Conservation (phyloP, 768 basidiomycete genomes). For the Rhodosporidiobolus odoratus region DNA sequence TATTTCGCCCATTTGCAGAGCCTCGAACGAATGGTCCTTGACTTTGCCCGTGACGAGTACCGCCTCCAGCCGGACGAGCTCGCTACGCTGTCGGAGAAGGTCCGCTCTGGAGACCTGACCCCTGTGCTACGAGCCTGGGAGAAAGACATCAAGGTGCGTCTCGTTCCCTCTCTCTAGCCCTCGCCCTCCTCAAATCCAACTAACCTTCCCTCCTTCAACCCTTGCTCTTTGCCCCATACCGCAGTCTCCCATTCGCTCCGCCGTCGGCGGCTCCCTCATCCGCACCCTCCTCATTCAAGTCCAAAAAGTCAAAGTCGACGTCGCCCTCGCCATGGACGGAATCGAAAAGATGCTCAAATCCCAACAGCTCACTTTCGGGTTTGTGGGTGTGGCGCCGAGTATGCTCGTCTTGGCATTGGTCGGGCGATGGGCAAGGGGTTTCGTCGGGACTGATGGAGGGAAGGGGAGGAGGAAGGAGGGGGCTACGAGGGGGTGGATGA, state of each 20-base stretch:
- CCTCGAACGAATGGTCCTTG: conserved; percentile 83
- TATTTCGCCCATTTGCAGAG: conserved; percentile 54
- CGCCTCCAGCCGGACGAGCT: conserved; percentile 62
- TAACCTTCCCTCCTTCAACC: neutral
- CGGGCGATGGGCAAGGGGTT: conserved; percentile 54
- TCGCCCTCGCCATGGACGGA: conserved; percentile 79
- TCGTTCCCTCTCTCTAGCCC: neutral
- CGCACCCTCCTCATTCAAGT: conserved; percentile 84
- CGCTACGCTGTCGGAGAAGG: conserved; percentile 59
- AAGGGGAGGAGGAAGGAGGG: conserved; percentile 59
- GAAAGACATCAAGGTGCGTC: conserved; percentile 68
- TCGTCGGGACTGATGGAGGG: conserved; percentile 56
- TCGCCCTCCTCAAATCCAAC: neutral
- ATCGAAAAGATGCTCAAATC: conserved; percentile 91
- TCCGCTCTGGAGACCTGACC: conserved; percentile 76
- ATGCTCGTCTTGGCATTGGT: conserved; percentile 69
- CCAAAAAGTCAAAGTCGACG: conserved; percentile 94
- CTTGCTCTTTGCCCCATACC: neutral
- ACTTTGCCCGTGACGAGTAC: conserved; percentile 75
- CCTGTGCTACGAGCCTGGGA: conserved; percentile 83
- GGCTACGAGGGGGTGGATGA: conserved; percentile 58
- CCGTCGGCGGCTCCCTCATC: conserved; percentile 70
- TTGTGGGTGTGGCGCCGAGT: conserved; percentile 90
- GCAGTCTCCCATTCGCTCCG: conserved; percentile 68
- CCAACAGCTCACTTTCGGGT: conserved; percentile 60